A percentile compares a stretch with the other conserved stretches of the same genome.
Conservation (phyloP, 768 basidiomycete species). For the Leccinum aurantiacum region DNA sequence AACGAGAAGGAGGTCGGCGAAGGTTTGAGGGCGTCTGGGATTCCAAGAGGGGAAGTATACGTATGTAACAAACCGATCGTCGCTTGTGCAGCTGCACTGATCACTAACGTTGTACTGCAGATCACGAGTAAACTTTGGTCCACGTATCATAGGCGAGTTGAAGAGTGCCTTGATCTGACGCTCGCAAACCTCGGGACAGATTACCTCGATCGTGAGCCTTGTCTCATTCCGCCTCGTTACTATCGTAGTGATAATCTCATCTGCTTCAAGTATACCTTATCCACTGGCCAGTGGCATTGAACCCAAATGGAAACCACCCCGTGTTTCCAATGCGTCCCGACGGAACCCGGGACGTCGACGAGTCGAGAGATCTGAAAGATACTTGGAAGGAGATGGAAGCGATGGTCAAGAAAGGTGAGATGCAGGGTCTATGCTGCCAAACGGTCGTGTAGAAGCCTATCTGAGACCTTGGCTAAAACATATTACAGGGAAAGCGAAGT, state of each 20-base stretch:
- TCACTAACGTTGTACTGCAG: slow-evolving; percentile 34
- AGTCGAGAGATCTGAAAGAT: slow-evolving; percentile 62
- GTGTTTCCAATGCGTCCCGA: slow-evolving; percentile 57
- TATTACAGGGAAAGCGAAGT: slow-evolving; percentile 54
- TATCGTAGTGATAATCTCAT: not conserved
- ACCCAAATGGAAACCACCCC: slow-evolving; percentile 65
- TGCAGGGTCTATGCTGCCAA: not conserved
- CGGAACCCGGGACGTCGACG: slow-evolving; percentile 66
- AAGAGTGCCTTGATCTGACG: slow-evolving; percentile 71
- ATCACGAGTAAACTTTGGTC: slow-evolving; percentile 73
- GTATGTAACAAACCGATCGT: slow-evolving; percentile 35
- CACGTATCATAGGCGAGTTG: slow-evolving; percentile 69
- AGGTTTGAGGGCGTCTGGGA: slow-evolving; percentile 74
- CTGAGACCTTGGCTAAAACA: slow-evolving; percentile 8
- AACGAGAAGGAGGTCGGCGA: slow-evolving; percentile 85
- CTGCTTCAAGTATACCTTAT: slow-evolving; percentile 53
- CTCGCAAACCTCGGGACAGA: slow-evolving; percentile 78
- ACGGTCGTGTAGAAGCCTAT: slow-evolving; percentile 2
- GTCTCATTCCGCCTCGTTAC: not conserved
- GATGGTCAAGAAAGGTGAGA: slow-evolving; percentile 58
- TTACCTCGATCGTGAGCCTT: slow-evolving; percentile 74
- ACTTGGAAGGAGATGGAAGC: slow-evolving; percentile 89
- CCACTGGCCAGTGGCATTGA: slow-evolving; percentile 81
- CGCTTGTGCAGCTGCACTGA: not conserved
- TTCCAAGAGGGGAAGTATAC: slow-evolving; percentile 73